Percentiles rank a stretch among this genome's conserved stretches.
These are phyloP conservation scores for Diplodia sapinea DNA, from an alignment of 2,329 filamentous ascomycete species.

Conservation along the genomic window DNA sequence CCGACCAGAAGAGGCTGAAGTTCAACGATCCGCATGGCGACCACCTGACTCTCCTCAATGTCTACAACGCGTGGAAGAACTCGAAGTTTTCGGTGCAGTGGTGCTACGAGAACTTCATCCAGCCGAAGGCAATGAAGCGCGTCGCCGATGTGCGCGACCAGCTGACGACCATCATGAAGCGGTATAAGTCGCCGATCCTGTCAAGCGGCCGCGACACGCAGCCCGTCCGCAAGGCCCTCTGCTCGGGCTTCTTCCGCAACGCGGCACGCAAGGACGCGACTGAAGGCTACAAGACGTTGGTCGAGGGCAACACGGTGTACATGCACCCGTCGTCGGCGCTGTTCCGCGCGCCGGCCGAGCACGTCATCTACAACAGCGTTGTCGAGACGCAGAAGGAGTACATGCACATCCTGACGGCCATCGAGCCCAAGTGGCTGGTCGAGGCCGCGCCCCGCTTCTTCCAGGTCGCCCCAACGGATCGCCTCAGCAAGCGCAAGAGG, in stretches of 20 bases:
- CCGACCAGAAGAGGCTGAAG: conserved; percentile 96
- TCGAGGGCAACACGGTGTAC: conserved; percentile 92
- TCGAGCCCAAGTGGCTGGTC: conserved; percentile 93
- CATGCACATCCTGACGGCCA: conserved; percentile 91
- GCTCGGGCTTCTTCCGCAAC: conserved; percentile 94
- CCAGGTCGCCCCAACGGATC: conserved; percentile 89
- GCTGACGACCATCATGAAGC: conserved; percentile 89
- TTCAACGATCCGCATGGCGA: conserved; percentile 96
- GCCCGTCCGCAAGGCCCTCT: conserved; percentile 86
- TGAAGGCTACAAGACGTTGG: conserved; percentile 97
- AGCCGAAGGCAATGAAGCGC: conserved; percentile 84
- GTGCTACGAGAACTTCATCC: conserved; percentile 98
- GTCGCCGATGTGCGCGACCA: conserved; percentile 93
- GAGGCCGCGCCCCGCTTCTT: conserved; percentile 99
- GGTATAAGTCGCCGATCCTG: conserved; percentile 80
- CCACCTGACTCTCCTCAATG: conserved; percentile 91
- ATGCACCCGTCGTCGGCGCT: conserved; percentile 90
- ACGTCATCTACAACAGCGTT: conserved; percentile 91
- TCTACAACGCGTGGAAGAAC: conserved; percentile 96
- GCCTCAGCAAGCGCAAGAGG: conserved; percentile 87
- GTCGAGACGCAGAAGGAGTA: conserved; percentile 97
- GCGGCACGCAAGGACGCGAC: conserved; percentile 92
- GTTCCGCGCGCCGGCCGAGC: conserved; percentile 95
- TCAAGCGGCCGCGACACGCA: conserved; percentile 88
- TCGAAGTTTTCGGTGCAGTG: conserved; percentile 82